phyloP scores from a whole-genome alignment of 371 early-diverging fungal genomes.

The Coemansia sp. region DNA sequence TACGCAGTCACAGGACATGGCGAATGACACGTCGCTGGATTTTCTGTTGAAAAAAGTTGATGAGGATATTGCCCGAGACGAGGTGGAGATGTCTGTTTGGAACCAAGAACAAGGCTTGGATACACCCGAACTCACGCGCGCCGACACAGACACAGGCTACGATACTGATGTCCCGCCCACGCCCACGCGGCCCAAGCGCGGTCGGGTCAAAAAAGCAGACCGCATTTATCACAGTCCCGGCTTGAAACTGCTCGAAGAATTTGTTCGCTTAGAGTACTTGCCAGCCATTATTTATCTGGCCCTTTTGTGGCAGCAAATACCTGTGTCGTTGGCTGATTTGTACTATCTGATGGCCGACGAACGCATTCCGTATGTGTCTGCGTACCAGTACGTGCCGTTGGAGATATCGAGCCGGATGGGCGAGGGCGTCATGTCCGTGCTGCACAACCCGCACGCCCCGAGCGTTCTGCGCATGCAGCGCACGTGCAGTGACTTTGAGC shows the following conservation, averaged over 20 bases:
- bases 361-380: conserved; percentile 33
- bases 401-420: conserved; percentile 20
- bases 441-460: conserved; percentile 14
- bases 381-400: conserved; percentile 11
- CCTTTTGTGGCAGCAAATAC: conserved; percentile 23
- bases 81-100: conserved; percentile 26
- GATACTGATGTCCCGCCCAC: neutral
- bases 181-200: neutral
- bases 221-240: neutral
- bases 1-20: conserved; percentile 10
- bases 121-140: neutral
- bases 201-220: neutral
- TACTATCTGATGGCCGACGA: conserved; percentile 29
- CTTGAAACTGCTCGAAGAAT: conserved; percentile 11
- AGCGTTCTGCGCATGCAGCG: neutral
- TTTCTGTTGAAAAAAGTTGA: conserved; percentile 27
- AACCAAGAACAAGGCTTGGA: conserved; percentile 1
- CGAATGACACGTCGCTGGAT: conserved; percentile 22
- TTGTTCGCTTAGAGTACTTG: conserved; percentile 29
- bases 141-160: neutral
- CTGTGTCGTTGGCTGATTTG: conserved; percentile 23
- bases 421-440: conserved; percentile 4
- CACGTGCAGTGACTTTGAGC: conserved; percentile 2
- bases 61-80: conserved; percentile 39
- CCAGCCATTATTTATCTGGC: conserved; percentile 27